Evolutionary conservation across 2,329 filamentous ascomycete genomes (phyloP), one percentile per base, ranked within the genome.

Genomic region (Talaromyces sp.): DNA sequence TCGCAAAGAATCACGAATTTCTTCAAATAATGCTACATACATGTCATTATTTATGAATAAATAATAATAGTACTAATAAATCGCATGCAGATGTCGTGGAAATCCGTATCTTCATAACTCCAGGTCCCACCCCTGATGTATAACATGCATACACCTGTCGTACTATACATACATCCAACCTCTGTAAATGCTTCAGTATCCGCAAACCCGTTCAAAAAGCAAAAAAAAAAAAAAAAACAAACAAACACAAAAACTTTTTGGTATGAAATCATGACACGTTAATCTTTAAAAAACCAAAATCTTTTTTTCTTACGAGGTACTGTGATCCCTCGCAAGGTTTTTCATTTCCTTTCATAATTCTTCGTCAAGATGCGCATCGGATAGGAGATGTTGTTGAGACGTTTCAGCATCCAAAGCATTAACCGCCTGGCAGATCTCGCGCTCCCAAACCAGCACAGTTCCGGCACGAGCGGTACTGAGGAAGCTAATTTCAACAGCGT

Each of bases 381-480:
- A 32, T 7, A 36, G 36, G 51, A 53, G 44, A 22, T 54, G 59
- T 27, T 54, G 59, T 27, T 60, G 47, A 39, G 44, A 53, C 27
- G 62, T 75, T 57, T 75, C 77, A 4, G 70, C 72, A 13, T 78
- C 74, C 70, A 97, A 75, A 6, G 91, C 91, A 54, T 84, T 83
- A 67, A 97, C 79, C 0, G 91, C 93, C 61, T 85, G 84, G n/a
- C 82, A 80, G 52, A 93, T 81, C 71, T 93, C 90, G 67, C 89
- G 85, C 65, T 88, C 84, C 4, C 87, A 85, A 44, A 98, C 84
- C 70, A 98, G 92, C 10, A 98, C 93, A 5, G 92, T 93, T 1
- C 93, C 93, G 0, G 93, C 92, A 49, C 89, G 85, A 4, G 92
- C 92, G 0, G 93, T 98, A 63, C 90, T 95, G 64, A 98, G 80